A percentile compares a stretch with the other conserved stretches of the same genome.
Evolutionary conservation across 306 rosid genomes (phyloP).

Genomic region (Quercus bicolor): DNA sequence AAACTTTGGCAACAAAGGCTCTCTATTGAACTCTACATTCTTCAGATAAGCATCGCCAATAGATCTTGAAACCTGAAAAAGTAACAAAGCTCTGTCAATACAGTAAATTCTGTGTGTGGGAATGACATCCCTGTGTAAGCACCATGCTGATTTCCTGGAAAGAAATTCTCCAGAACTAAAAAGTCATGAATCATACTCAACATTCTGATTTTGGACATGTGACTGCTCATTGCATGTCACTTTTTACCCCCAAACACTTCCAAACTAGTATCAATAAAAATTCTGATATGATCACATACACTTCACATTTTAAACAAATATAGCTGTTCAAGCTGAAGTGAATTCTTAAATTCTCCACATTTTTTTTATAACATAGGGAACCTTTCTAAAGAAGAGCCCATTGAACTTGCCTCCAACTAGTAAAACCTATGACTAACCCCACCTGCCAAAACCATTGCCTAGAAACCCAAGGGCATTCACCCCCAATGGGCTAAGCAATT

Average conservation of each 20-base stretch:
- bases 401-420: no score
- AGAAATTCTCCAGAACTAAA: background rate
- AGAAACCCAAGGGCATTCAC: no score
- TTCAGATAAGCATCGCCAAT: conserved; percentile 96
- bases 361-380: no score
- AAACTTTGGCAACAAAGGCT: conserved; percentile 76
- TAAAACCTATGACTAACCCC: no score
- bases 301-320: background rate
- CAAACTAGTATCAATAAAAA: background rate
- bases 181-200: background rate
- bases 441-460: no score
- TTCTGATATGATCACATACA: background rate
- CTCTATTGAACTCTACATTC: conserved; percentile 69
- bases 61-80: conserved; percentile 84
- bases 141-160: background rate
- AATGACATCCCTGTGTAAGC: background rate
- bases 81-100: conserved; percentile 13
- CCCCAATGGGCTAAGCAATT: no score
- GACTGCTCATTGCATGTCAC: background rate
- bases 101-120: background rate
- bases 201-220: background rate
- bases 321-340: background rate
- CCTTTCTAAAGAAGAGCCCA: no score
- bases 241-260: background rate
- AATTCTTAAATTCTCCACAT: background rate